Base-by-base conservation (phyloP, 139 green algal genomes). In the Coccomyxa sp. region DNA sequence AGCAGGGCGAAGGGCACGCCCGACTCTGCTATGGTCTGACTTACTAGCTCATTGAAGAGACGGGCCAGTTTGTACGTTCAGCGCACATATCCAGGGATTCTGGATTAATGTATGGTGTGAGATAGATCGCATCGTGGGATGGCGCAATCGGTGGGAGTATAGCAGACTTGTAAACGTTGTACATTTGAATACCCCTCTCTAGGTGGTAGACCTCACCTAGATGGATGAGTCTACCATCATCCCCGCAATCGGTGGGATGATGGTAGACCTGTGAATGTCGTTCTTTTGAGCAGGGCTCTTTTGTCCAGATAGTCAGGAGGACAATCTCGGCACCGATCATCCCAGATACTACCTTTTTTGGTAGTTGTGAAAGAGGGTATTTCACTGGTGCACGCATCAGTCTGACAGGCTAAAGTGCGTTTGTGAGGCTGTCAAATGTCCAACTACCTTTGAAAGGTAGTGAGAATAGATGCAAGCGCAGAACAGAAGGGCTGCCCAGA, bases 381-480 rank as follows among this genome's bases (percentile, higher is more conserved):
- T 58, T 58, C 44, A 58, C 44, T 58, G 44, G 44, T 58, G 12
- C 44, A 58, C 44, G 14, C 44, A 58, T 58, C 44, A 58, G 44
- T 58, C 44, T 58, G 44, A 14, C 44, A 58, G 44, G 44, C 44
- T 58, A 58, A 14, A 58, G 44, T 27, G 44, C 44, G 44, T 58
- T 58, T 58, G 44, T 58, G 44, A 58, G 44, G 44, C 44, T 58
- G 44, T 58, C 44, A 58, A 14, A 58, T 14, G 44, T 14, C 44
- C 44, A 58, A 58, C 44, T 58, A 58, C 44, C 44, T 58, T 58
- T 58, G 44, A 58, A 58, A 58, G 44, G 44, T 58, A 58, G 44
- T 58, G 10, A 14, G 44, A 27, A 58, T 58, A 58, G 44, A 58
- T 58, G 12, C 44, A n/a, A n/a, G n/a, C n/a, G n/a, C n/a, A n/a